phyloP scores from a whole-genome alignment of 2,329 filamentous ascomycete species.

The Calonectria hawksworthii region DNA sequence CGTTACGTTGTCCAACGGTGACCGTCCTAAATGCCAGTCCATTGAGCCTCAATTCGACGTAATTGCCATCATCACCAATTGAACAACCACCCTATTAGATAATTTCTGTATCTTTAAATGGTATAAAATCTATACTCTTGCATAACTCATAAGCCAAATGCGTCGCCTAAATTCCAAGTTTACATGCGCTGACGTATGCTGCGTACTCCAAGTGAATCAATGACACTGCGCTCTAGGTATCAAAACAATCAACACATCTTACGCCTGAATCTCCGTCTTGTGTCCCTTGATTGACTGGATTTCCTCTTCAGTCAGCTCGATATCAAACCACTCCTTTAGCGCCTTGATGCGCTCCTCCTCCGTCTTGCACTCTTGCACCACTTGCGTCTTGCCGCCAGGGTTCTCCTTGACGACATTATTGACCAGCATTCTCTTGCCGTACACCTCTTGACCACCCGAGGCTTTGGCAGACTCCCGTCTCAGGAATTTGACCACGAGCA shows the following conservation, averaged over 20 bases:
- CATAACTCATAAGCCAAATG: background rate
- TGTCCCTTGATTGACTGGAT: slow-evolving; percentile 63
- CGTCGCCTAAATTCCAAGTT: background rate
- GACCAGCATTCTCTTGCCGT: slow-evolving; percentile 67
- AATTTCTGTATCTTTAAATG: background rate
- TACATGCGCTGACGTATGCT: background rate
- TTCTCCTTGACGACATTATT: slow-evolving; percentile 67
- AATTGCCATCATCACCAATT: background rate
- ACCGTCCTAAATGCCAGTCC: background rate
- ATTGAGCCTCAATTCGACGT: background rate
- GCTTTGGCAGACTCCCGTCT: slow-evolving; percentile 56
- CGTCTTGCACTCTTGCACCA: slow-evolving; percentile 60
- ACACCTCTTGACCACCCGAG: slow-evolving; percentile 58
- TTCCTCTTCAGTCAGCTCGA: slow-evolving; percentile 66
- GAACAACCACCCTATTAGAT: background rate
- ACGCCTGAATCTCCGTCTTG: slow-evolving; percentile 57
- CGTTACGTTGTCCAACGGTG: background rate
- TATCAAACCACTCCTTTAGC: slow-evolving; percentile 65
- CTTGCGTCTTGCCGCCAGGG: slow-evolving; percentile 62
- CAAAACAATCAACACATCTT: slow-evolving; percentile 30
- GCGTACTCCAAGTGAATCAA: background rate
- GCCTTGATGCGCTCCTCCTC: slow-evolving; percentile 68
- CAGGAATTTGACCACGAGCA: slow-evolving; percentile 70
- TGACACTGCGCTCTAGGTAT: background rate
- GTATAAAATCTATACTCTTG: background rate